Conservation (phyloP, 2,329 filamentous ascomycete genomes). For the Aureobasidium lini region DNA sequence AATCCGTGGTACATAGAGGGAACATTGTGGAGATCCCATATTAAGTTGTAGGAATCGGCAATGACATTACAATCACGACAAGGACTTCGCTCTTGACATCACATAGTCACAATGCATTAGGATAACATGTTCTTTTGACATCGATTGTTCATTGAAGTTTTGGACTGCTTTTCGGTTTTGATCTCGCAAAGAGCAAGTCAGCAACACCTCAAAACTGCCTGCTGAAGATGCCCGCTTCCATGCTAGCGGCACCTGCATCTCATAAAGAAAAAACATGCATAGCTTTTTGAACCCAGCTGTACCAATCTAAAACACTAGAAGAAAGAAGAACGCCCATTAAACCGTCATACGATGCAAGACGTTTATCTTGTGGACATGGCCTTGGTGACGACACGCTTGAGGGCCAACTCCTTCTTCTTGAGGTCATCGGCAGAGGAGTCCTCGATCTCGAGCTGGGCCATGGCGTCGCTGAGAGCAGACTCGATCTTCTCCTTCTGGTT, state of each 20-base stretch:
- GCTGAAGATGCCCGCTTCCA: slow-evolving; percentile 2
- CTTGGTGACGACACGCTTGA: slow-evolving; percentile 98
- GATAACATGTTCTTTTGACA: not conserved
- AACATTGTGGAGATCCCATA: too few species aligned
- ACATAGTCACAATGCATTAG: not conserved
- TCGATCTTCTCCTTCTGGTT: slow-evolving; percentile 99
- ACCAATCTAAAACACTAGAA: slow-evolving; percentile 15
- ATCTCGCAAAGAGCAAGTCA: slow-evolving; percentile 3
- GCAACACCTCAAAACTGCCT: slow-evolving; percentile 10
- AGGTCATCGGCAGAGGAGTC: slow-evolving; percentile 87
- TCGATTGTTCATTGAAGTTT: slow-evolving; percentile 10
- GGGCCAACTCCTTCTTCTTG: slow-evolving; percentile 98
- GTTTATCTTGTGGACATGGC: slow-evolving; percentile 32
- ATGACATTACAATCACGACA: not conserved
- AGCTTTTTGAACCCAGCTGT: slow-evolving; percentile 14
- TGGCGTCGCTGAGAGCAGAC: slow-evolving; percentile 90
- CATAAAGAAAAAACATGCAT: slow-evolving; percentile 13
- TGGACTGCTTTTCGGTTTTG: slow-evolving; percentile 10
- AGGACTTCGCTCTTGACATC: not conserved
- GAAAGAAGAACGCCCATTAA: slow-evolving; percentile 18
- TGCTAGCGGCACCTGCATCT: slow-evolving; percentile 8
- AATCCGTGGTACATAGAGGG: not conserved
- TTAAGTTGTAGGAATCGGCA: not conserved
- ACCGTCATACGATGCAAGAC: slow-evolving; percentile 14
- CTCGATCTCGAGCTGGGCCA: slow-evolving; percentile 94